These are phyloP conservation scores for Plasmodium gaboni DNA, from an alignment of 169 alveolate genomes.

Conservation along the genomic window DNA sequence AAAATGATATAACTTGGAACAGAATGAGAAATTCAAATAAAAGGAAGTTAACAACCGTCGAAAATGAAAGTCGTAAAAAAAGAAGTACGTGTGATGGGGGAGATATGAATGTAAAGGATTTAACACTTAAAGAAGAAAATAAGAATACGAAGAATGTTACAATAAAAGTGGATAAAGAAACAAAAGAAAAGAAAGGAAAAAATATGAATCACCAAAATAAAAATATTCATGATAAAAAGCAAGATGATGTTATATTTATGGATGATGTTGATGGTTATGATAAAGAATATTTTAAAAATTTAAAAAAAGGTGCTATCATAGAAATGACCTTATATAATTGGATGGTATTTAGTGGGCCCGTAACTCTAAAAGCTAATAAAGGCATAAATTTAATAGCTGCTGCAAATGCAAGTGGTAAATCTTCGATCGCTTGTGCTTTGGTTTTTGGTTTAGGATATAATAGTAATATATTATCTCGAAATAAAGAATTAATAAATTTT, in stretches of 20 bases:
- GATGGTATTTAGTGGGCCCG: slow-evolving; percentile 87
- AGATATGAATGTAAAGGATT: neutral
- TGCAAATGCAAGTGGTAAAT: slow-evolving; percentile 84
- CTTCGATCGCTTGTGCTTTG: slow-evolving; percentile 84
- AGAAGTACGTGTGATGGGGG: neutral
- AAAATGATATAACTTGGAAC: neutral
- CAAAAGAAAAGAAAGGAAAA: too few species aligned
- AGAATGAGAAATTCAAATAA: slow-evolving; percentile 24
- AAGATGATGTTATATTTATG: neutral
- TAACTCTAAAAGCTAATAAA: slow-evolving; percentile 75
- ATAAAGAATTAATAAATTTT: slow-evolving; percentile 77
- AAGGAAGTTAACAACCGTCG: slow-evolving; percentile 7
- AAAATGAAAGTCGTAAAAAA: neutral
- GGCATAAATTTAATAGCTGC: slow-evolving; percentile 86
- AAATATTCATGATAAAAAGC: too few species aligned
- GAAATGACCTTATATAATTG: slow-evolving; percentile 80
- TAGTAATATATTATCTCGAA: slow-evolving; percentile 77
- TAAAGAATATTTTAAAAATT: neutral
- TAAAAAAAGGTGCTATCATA: slow-evolving; percentile 47
- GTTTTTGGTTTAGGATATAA: slow-evolving; percentile 84
- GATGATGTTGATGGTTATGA: neutral
- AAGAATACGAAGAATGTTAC: neutral
- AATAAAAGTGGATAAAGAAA: too few species aligned
- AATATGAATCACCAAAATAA: too few species aligned
- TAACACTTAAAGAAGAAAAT: too few species aligned